A percentile compares a stretch with the other conserved stretches of the same genome.
phyloP scores from a whole-genome alignment of 164 flowering plant genomes.

The Litsea cubeba region DNA sequence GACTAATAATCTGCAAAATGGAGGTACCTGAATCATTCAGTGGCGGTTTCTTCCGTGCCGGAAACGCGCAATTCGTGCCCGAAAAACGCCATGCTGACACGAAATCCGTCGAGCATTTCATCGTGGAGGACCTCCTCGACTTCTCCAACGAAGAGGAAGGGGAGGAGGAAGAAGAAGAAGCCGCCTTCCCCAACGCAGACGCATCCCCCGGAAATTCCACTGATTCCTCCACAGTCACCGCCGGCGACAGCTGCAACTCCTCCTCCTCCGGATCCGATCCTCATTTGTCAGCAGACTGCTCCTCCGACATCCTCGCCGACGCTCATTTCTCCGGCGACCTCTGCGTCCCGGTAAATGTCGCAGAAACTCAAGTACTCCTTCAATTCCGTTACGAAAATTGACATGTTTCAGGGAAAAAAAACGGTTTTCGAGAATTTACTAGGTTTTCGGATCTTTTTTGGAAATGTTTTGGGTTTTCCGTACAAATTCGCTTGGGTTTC shows the following conservation, averaged over 20 bases:
- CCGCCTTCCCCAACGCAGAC: conserved; percentile 12
- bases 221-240: conserved; percentile 57
- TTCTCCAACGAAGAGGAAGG: conserved; percentile 62
- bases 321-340: conserved; percentile 68
- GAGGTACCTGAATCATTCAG: conserved; percentile 47
- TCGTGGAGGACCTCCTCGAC: conserved; percentile 77
- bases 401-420: too few species aligned
- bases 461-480: neutral
- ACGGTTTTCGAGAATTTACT: too few species aligned
- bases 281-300: conserved; percentile 28
- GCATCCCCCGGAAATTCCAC: conserved; percentile 34
- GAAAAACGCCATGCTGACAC: conserved; percentile 32
- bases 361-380: neutral
- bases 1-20: conserved; percentile 19
- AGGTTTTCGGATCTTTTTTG: neutral
- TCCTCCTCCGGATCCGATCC: conserved; percentile 47
- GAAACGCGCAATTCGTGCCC: conserved; percentile 23
- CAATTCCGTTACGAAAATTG: neutral
- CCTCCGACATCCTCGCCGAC: conserved; percentile 34
- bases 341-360: conserved; percentile 69
- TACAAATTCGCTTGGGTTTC: neutral
- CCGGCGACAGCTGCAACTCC: conserved; percentile 65
- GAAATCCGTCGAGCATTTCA: conserved; percentile 49
- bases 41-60: conserved; percentile 22
- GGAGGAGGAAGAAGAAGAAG: conserved; percentile 13